phyloP scores from a whole-genome alignment of 1,139 yeast species.

The Suhomyces bokatorum region DNA sequence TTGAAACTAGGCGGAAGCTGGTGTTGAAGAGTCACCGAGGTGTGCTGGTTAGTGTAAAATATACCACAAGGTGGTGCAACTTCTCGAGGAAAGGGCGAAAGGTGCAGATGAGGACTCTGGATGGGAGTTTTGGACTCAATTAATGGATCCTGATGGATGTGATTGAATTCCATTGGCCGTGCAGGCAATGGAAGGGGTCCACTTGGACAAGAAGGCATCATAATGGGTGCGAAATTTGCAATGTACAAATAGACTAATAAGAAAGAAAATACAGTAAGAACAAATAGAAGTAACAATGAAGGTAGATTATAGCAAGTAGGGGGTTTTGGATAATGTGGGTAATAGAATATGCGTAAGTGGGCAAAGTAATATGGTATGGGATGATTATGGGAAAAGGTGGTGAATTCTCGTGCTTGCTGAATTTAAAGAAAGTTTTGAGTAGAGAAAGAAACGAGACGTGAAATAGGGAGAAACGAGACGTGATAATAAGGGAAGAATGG shows the following conservation, averaged over 20 bases:
- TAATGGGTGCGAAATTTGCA: constrained; percentile 5
- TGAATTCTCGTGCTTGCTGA: too few species aligned
- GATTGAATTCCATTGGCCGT: not conserved
- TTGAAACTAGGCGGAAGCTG: constrained; percentile 35
- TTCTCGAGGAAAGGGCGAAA: not conserved
- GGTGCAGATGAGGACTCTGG: not conserved
- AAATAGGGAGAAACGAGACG: too few species aligned
- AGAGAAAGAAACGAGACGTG: too few species aligned
- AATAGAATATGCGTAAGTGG: not conserved
- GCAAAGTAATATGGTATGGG: too few species aligned
- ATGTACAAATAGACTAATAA: not conserved
- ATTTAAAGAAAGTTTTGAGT: too few species aligned
- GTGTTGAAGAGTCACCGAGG: not conserved
- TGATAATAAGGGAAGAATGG: too few species aligned
- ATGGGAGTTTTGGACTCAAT: not conserved
- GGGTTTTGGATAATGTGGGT: not conserved
- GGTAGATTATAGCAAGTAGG: too few species aligned
- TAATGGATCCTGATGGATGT: not conserved
- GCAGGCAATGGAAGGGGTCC: not conserved
- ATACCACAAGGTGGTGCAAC: constrained; percentile 6
- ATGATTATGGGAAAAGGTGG: too few species aligned
- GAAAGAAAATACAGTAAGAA: too few species aligned
- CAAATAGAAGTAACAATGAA: not conserved
- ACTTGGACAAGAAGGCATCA: not conserved
- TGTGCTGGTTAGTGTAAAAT: constrained; percentile 1